Base-by-base conservation (phyloP, 2,329 filamentous ascomycete species). In the Ceratocystis albifundus region DNA sequence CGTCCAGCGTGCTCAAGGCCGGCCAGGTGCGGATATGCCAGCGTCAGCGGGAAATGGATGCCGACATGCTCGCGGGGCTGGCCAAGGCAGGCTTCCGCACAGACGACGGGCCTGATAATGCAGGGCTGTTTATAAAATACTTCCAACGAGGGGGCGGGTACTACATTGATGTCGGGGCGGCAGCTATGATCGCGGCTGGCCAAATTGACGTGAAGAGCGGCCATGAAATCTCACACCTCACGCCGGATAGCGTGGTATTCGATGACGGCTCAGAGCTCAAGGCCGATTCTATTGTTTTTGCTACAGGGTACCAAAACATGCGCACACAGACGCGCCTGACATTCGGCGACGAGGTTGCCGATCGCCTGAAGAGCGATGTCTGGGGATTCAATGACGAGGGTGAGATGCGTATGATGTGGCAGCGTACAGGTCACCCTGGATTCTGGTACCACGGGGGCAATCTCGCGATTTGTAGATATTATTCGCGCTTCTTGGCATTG, bases 301-400 rank as follows among this genome's bases (percentile, higher is more conserved):
- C 84, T 0, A 87, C 84, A 0, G 84, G 83, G 0, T 88, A 87
- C 70, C 80, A 85, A 68, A 88, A 87, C 71, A 90, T 89, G 86
- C 77, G 79, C 10, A 84, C 82, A 0, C 82, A 82, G 22, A 82
- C 85, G 1, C 75, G 82, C n/a, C 77, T 78, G 41, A 81, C 87
- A 22, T 79, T 89, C 65, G 87, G 86, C 0, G 79, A 85, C 36
- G 77, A 80, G 20, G 76, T 88, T 8, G 85, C 83, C 0, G 80
- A 84, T 64, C 76, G 78, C 30, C 4, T 59, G 53, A 79, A 85
- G 3, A 76, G 76, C 1, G 83, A 85, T 69, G 80, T 86, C 17
- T 88, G 85, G 83, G 84, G 84, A 0, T 77, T 86, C 67, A 83
- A 87, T 5, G 73, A 76, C 0, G 80, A 82, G 68, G 81, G 80